Base-by-base conservation (phyloP, 1,284 basidiomycete species). In the Porphyrellus sp. region DNA sequence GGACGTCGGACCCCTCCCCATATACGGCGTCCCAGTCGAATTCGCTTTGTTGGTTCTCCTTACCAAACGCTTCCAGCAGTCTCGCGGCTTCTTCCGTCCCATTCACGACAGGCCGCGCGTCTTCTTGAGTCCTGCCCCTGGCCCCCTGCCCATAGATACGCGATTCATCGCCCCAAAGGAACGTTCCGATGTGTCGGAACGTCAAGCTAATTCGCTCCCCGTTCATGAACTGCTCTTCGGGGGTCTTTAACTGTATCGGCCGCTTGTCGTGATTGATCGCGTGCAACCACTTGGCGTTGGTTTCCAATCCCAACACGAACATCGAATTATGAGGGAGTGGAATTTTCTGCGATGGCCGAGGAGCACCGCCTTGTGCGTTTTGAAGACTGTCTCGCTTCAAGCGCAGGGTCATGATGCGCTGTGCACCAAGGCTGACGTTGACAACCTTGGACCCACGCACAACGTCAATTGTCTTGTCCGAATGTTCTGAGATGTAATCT, bases 401-500 rank as follows among this genome's bases (percentile, higher is more conserved):
- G 20, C 81, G 78, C 13, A 89, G 74, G 0, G 79, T 83, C 87
- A 89, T 89, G 21, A 76, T 70, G 33, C 86, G 78, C 63, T 85
- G 80, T 4, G 87, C 85, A 5, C 87, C 87, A 13, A 90, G 71
- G 61, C 84, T 87, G 49, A 90, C 83, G 55, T 90, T 90, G 53
- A 87, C 83, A 59, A 89, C 85, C 49, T 74, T 81, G 9, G 86
- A 85, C 31, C 81, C 83, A 16, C 74, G 77, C 2, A 85, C 79
- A 56, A 90, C 77, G 63, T 90, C 88, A 59, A 90, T 78, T 5
- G 87, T 90, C 72, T 90, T 90, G 69, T 90, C 87, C 1, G 84
- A 85, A 65, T 90, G 88, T 62, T 90, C 88, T 0, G 85, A 88
- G 58, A 90, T 90, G 67, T 85, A 87, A 67, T 90, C 88, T 30